Evolutionary conservation across 352 stramenopile species (phyloP), one percentile per base, ranked within the genome.

Genomic region (Phytophthora palmivora): DNA sequence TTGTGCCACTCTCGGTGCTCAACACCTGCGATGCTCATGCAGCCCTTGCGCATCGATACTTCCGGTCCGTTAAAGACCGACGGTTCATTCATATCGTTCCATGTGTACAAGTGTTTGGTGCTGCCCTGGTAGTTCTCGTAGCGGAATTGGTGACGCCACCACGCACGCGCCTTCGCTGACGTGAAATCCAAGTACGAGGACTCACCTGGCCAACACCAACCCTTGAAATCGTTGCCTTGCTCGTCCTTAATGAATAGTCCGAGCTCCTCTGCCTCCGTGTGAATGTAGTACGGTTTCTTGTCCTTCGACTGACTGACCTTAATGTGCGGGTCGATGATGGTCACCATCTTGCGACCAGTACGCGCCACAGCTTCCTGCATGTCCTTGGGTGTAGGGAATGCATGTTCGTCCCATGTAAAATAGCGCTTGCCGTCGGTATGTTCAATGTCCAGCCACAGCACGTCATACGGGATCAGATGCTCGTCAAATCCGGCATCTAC

Each of bases 51-150:
- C 96, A 99, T 99, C 0, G 93, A 97, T n/a, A 99, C 97, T 78
- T 99, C 98, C 0, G 97, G 97, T 14, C 97, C 97, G 61, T 99
- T 99, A 64, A 99, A 99, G 15, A 99, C 98, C 24, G 84, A 98
- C 15, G 97, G 97, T 81, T 99, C 98, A 78, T 99, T 99, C 97
- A 99, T 99, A 80, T 99, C 97, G 78, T 99, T 99, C 98, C 98
- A 99, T 7, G 93, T 99, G 75, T 95, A 99, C 43, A 99, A 63
- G 48, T 96, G 76, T 18, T 92, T 76, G 1, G 94, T 99, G 41
- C 82, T 97, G 15, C 90, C 91, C 47, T 84, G 48, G 76, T 99
- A 99, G 42, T 97, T 97, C 58, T 98, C 81, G 54, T 98, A 97
- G 22, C 79, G 70, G 78, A 99, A 99, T 48, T 98, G 95, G 32